Conservation (phyloP, 768 basidiomycete species). For the Podaxis sp. region DNA sequence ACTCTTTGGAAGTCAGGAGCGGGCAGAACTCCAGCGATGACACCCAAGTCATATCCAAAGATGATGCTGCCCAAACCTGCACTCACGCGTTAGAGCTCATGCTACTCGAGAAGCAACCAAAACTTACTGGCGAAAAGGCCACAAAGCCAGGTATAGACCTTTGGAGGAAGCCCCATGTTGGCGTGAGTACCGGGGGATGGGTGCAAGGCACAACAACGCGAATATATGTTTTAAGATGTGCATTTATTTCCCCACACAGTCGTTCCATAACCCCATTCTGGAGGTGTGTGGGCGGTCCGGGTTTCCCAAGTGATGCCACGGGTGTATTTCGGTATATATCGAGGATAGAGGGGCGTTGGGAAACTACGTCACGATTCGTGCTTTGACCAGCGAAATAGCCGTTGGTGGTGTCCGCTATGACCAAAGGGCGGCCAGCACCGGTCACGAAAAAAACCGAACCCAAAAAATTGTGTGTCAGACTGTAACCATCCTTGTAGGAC, state of each 20-base stretch:
- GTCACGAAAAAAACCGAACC: no score
- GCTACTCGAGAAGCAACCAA: not conserved
- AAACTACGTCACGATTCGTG: no score
- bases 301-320: not conserved
- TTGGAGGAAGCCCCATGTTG: constrained; percentile 39
- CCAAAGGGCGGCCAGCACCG: no score
- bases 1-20: constrained; percentile 36
- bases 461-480: no score
- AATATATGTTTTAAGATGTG: not conserved
- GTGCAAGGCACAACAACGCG: not conserved
- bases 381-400: no score
- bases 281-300: not conserved
- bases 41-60: constrained; percentile 53
- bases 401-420: no score
- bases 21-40: constrained; percentile 47
- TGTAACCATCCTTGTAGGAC: no score
- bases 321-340: not conserved
- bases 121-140: constrained; percentile 49
- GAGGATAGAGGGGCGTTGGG: not conserved
- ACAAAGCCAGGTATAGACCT: constrained; percentile 54
- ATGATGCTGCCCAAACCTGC: constrained; percentile 43
- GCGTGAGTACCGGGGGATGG: not conserved
- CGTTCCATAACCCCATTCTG: constrained; percentile 2
- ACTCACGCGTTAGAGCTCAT: not conserved
- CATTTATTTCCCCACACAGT: not conserved